These are phyloP conservation scores for Colletotrichum simmondsii DNA, from an alignment of 2,329 filamentous ascomycete species.

Conservation along the genomic window DNA sequence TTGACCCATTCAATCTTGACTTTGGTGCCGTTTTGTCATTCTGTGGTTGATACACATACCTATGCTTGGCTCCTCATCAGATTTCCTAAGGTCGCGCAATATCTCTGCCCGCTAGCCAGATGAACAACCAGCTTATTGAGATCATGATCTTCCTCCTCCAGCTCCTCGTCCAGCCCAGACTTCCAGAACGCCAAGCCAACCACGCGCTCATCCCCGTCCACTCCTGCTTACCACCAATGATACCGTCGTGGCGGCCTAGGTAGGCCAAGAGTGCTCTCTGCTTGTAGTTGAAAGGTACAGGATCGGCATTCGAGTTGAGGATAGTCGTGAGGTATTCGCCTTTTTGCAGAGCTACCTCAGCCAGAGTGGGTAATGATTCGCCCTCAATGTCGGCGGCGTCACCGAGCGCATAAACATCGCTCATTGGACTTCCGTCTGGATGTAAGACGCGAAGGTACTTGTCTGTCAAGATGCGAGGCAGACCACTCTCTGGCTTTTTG, in stretches of 20 bases:
- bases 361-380: constrained; percentile 17
- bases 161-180: constrained; percentile 27
- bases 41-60: not conserved
- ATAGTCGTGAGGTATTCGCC: constrained; percentile 15
- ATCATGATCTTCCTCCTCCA: constrained; percentile 30
- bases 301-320: not conserved
- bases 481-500: constrained; percentile 6
- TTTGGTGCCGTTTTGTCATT: not conserved
- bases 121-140: constrained; percentile 16
- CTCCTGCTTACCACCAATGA: constrained; percentile 24
- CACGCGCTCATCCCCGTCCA: constrained; percentile 27
- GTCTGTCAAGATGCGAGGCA: constrained; percentile 21
- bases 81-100: constrained; percentile 6
- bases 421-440: constrained; percentile 20
- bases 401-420: constrained; percentile 16
- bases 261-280: constrained; percentile 19
- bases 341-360: constrained; percentile 28
- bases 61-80: accelerated
- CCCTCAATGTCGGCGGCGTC: constrained; percentile 24
- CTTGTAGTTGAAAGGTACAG: constrained; percentile 10
- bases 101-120: constrained; percentile 25
- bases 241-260: constrained; percentile 21
- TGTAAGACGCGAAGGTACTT: constrained; percentile 15
- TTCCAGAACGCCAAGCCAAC: constrained; percentile 23
- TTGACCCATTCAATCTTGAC: no score